Evolutionary conservation across 306 rosid species (phyloP).

Genomic region (Quercus agrifolia): DNA sequence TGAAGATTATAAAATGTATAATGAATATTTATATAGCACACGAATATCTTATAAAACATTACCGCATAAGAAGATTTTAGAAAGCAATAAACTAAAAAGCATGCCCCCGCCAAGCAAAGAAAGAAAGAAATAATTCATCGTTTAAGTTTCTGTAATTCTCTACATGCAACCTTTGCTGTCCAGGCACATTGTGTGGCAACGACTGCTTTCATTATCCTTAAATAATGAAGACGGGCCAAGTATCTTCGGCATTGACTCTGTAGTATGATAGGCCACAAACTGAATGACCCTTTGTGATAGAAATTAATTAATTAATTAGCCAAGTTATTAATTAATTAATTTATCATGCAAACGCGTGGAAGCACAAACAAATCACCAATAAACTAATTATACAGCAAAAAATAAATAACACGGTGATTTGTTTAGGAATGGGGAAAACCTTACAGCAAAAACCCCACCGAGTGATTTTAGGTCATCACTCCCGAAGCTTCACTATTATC

Average conservation of each 20-base stretch:
- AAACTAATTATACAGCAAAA: too few species aligned
- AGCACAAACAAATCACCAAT: too few species aligned
- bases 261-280: too few species aligned
- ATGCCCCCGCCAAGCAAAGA: not conserved
- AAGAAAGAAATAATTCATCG: conserved; percentile 11
- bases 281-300: too few species aligned
- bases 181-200: conserved; percentile 55
- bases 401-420: too few species aligned
- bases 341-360: too few species aligned
- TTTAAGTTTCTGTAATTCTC: conserved; percentile 62
- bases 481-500: too few species aligned
- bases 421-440: too few species aligned
- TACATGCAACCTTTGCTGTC: conserved; percentile 65
- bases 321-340: too few species aligned
- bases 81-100: not conserved
- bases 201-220: conserved; percentile 50
- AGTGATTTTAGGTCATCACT: too few species aligned
- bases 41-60: not conserved
- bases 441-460: too few species aligned
- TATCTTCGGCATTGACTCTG: conserved; percentile 58
- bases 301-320: too few species aligned
- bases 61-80: not conserved
- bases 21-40: not conserved
- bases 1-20: not conserved
- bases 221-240: conserved; percentile 26